Evolutionary conservation across 2,329 filamentous ascomycete genomes (phyloP), one percentile per base, ranked within the genome.

Genomic region (Sporothrix pallida): DNA sequence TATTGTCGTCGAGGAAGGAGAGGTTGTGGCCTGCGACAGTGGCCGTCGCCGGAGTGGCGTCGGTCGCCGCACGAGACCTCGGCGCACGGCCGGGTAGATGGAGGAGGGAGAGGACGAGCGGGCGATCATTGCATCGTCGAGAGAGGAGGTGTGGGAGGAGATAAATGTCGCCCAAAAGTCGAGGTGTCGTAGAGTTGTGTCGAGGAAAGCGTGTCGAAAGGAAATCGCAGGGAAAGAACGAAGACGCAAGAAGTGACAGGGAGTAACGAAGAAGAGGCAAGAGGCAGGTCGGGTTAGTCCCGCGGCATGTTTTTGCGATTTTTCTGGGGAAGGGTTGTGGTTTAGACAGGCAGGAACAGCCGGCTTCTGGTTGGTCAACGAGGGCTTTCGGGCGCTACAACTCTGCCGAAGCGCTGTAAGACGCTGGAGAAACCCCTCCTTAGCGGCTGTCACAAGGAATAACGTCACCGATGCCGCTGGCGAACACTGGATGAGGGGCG

Each of bases 11-110:
- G 20, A 12, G 50, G 67, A 52, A 2, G 56, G 12, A 44, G 37
- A 65, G 46, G 20, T 20, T 23, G 26, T 62, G 50, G 44, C 56
- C 17, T 8, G 60, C 31, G 50, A 44, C 23, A 54, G 70, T n/a
- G 68, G 37, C 12, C 72, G 76, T 23, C 42, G 56, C 3, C 71
- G 70, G 15, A 73, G 72, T 20, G 63, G 74, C 8, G 74, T 56
- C 2, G 74, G 6, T n/a, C 72, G 71, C 46, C 74, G 71, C 54
- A 68, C 74, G 23, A 77, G 71, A 26, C 72, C 50, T 44, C 72
- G 70, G 69, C 75, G 73, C 54, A 75, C 68, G 46, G 73, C 62
- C 48, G 73, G 72, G 62, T 65, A 73, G 48, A 71, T n/a, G 60
- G 52, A 68, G 20, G 71, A 73, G 20, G 70, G 54, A 15, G 71